These are phyloP conservation scores for Purpureocillium lavendulum DNA, from an alignment of 2,329 filamentous ascomycete species.

Conservation along the genomic window DNA sequence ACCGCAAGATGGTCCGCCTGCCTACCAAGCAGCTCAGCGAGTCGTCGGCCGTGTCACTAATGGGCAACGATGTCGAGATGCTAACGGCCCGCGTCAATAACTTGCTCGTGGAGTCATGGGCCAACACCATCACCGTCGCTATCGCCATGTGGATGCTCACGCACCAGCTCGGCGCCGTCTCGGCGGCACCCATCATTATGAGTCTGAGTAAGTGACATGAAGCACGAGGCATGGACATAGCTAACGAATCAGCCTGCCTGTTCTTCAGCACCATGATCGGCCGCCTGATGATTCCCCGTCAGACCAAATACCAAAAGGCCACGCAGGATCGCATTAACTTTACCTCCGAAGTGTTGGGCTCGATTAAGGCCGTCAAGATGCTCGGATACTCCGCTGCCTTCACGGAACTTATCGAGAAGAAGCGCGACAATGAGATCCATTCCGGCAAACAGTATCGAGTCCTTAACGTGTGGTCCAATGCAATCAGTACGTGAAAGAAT, in stretches of 20 bases:
- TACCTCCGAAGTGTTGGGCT: constrained; percentile 20
- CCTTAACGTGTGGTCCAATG: constrained; percentile 17
- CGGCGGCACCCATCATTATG: constrained; percentile 21
- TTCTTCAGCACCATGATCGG: constrained; percentile 13
- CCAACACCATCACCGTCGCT: constrained; percentile 19
- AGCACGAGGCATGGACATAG: no score
- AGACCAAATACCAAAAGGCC: constrained; percentile 21
- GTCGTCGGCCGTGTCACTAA: constrained; percentile 19
- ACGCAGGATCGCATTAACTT: constrained; percentile 23
- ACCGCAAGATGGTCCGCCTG: constrained; percentile 19
- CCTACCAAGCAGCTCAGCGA: constrained; percentile 15
- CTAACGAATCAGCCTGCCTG: constrained; percentile 11
- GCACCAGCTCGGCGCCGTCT: constrained; percentile 22
- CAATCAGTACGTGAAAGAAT: constrained; percentile 13
- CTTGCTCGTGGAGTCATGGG: constrained; percentile 22
- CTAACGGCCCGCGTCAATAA: constrained; percentile 16
- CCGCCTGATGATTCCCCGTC: constrained; percentile 16
- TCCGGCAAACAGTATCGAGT: constrained; percentile 15
- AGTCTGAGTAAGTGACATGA: constrained; percentile 22
- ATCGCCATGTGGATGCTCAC: constrained; percentile 22
- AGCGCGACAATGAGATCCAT: constrained; percentile 16
- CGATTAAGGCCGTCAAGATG: constrained; percentile 26
- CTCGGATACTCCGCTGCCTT: constrained; percentile 20
- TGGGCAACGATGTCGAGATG: constrained; percentile 23
- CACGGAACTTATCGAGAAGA: constrained; percentile 12